These are phyloP conservation scores for Noccaea bulbosa DNA, from an alignment of 345 rosid genomes.

Conservation along the genomic window DNA sequence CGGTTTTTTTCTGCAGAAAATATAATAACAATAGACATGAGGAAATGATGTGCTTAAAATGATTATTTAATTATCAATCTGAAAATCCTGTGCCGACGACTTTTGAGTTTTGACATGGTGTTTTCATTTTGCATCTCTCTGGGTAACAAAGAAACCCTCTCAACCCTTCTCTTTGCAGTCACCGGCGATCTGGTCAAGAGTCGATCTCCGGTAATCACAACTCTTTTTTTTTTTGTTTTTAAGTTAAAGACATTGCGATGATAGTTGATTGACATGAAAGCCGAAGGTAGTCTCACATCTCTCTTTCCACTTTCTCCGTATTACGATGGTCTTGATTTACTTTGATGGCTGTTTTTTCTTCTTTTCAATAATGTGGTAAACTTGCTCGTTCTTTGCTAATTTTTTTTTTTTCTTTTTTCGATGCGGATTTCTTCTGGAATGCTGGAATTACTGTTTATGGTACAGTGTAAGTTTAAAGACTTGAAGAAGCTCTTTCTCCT, in stretches of 20 bases:
- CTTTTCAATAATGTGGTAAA: slow-evolving; percentile 1
- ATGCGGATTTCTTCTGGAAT: slow-evolving; percentile 28
- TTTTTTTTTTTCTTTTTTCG: not conserved
- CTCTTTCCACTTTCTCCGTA: not conserved
- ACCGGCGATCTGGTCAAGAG: not conserved
- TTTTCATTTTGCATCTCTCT: slow-evolving; percentile 17
- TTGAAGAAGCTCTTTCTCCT: slow-evolving; percentile 26
- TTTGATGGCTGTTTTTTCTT: slow-evolving; percentile 17
- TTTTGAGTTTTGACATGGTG: slow-evolving; percentile 7
- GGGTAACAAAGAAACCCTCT: not conserved
- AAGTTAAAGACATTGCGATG: slow-evolving; percentile 62
- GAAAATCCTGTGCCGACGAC: not conserved
- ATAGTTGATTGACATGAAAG: slow-evolving; percentile 48
- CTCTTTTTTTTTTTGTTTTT: slow-evolving; percentile 3
- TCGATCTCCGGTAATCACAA: slow-evolving; percentile 28
- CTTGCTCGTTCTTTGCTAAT: slow-evolving; percentile 18
- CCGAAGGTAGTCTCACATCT: slow-evolving; percentile 52
- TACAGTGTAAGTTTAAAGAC: slow-evolving; percentile 65
- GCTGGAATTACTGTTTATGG: slow-evolving; percentile 26
- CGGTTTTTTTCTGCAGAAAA: too few relatives aligned
- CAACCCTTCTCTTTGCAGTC: not conserved
- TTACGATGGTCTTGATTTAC: not conserved
- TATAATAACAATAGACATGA: too few relatives aligned
- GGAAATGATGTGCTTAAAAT: too few relatives aligned
- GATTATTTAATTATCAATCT: too few relatives aligned